Evolutionary conservation across 345 rosid species (phyloP), one percentile per base, ranked within the genome.

Genomic region (Hypericum perforatum): DNA sequence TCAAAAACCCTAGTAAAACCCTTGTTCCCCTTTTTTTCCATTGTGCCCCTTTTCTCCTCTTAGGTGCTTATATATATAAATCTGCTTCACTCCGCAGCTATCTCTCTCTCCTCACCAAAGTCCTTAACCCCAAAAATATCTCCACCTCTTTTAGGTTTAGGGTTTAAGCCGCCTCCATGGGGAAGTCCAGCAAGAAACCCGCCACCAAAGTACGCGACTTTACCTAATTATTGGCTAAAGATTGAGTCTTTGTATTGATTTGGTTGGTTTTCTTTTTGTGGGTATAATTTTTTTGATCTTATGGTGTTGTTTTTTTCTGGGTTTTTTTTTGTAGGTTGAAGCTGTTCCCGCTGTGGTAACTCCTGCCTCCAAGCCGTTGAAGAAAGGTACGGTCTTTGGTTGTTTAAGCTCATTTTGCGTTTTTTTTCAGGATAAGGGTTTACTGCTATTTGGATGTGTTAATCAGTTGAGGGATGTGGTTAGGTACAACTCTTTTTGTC

Each of bases 171-270:
- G 50, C 9, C 22, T 46, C 22, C 22, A 82, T 82, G 88, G 88
- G 71, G 16, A 81, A 76, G 66, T 38, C 75, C 12, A 71, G 76
- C 70, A 79, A 81, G 69, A 81, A 82, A 57, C 72, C 84, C 37
- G 61, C 76, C 49, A 2, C 74, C 57, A 66, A 73, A 48, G 85
- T 22, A 22, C 32, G 32, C 32, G 32, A 22, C 32, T 22, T 22
- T 22, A 22, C 32, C 32, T 22, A 22, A 4, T 22, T 22, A 22
- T 22, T 22, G 32, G 32, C 32, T 22, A 22, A 22, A 22, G 32
- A 22, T 22, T 22, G 32, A 1, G 32, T 1, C 32, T 4, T 22
- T 22, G 32, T 22, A 22, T 1, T 22, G 1, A 22, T 79, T 62
- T 13, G 8, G 40, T 41, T 54, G 40, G 41, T 40, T 10, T 2